Evolutionary conservation across 1,139 yeast genomes (phyloP), one percentile per base, ranked within the genome.

Genomic region (Ashbya aceris): DNA sequence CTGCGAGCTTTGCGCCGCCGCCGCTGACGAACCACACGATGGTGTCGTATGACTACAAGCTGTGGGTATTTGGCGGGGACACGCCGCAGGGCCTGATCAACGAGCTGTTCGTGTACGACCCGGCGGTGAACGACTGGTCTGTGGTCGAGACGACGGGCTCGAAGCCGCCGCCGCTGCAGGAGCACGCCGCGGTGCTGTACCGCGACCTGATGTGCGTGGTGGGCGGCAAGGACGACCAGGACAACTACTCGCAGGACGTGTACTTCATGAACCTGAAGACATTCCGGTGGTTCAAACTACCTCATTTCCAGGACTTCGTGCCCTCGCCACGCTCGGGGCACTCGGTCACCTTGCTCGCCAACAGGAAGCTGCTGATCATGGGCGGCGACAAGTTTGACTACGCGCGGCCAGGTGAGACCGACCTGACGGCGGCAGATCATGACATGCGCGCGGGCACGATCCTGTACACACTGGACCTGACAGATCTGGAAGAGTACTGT

Each of bases 311-410:
- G 10, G 50, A 66, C 3, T 73, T 77, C 10, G 53, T 60, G 13
- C 96, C 97, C 3, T 83, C 89, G 36, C 79, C 94, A 13, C 76
- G 96, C 53, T 84, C 94, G 49, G 98, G 98, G n/a, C 98, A 91
- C 62, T 78, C 96, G 8, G 70, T 91, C 69, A 80, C 96, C 1
- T 76, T 81, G 45, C 70, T 83, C 40, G 52, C 58, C 14, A 75
- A 69, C 39, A 77, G 84, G 57, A 84, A 81, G 61, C 62, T 91
- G 41, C 60, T 89, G 26, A 77, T 91, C 17, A 81, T 93, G 84
- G 98, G 98, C 36, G 98, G 98, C 47, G 95, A 86, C 60, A 74
- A 79, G 50, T 76, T 79, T 51, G 84, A 79, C 55, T 77, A 61
- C 48, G 64, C 65, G 14, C 50, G 60, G 13, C 35, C 74, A 8